Conservation (phyloP, 257 asterid species). For the Anisodus tanguticus region DNA sequence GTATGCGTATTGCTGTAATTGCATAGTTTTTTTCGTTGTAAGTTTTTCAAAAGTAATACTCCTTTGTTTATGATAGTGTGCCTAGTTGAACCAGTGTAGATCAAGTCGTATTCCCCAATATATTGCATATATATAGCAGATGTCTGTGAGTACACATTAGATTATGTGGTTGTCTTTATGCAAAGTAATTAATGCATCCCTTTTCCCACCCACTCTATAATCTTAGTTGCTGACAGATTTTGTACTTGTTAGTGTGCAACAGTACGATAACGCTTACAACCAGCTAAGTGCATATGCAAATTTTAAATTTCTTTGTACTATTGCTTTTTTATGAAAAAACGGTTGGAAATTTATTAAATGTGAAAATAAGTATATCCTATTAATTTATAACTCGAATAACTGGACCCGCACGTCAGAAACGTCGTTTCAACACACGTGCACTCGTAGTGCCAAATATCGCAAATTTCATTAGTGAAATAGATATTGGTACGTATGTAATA, state of each 20-base stretch:
- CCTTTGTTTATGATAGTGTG: not conserved
- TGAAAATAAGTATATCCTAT: no score
- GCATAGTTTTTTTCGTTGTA: not conserved
- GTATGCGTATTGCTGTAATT: not conserved
- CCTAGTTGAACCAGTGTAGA: not conserved
- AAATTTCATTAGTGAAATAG: no score
- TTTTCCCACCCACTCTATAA: not conserved
- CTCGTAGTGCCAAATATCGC: no score
- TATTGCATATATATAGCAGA: no score
- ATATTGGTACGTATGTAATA: no score
- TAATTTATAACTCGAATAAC: no score
- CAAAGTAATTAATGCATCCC: not conserved
- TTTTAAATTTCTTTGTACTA: not conserved
- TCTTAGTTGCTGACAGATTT: not conserved
- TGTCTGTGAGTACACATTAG: not conserved
- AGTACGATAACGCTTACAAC: not conserved
- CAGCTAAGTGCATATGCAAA: not conserved
- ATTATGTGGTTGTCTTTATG: not conserved
- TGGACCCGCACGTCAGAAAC: no score
- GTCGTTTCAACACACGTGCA: no score
- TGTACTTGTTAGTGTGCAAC: not conserved
- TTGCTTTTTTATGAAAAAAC: not conserved
- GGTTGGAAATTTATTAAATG: no score
- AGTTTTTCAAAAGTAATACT: not conserved
- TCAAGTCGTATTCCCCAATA: not conserved